Base-by-base conservation (phyloP, 129 eudicot species). In the Glebionis coronaria region DNA sequence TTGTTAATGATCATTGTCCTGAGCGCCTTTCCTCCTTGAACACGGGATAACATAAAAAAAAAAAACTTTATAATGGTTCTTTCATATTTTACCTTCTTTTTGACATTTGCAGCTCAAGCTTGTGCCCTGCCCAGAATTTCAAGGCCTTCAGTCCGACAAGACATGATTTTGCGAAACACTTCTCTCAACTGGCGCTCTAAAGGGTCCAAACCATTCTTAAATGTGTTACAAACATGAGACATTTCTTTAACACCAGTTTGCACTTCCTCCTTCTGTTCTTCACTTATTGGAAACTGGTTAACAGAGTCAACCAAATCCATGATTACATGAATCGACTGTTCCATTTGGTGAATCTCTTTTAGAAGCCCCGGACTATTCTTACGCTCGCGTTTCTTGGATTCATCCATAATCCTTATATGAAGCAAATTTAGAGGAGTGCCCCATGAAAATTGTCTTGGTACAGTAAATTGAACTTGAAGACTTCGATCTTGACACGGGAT, bases 401-500 rank as follows among this genome's bases (percentile, higher is more conserved):
- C 90, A 3, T 87, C 96, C 81, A 85, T 55, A 11, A 91, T 83
- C 74, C 90, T 80, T 50, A 74, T 73, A 49, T 91, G 90, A 59
- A 91, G 78, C 69, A 73, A 42, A 44, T 73, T 74, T 9, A 87
- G 50, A 0, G 96, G 90, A 38, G 85, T 62, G 3, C 87, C 82
- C 97, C 97, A 91, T 0, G 78, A 63, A 56, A 78, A 87, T 11
- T 91, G 88, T 50, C 96, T 78, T 1, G 95, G 97, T 35, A 87
- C 74, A 3, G 95, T 54, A 42, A 91, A 84, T 56, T 83, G 44
- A 57, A 74, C 60, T 73, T 87, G 92, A 59, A 82, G 77, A 42
- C 81, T 73, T 15, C 95, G 80, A 63, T 91, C 96, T 69, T 91
- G 97, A 75, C 97, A 91, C 2, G 97, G 97, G 67, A 91, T 68